phyloP scores from a whole-genome alignment of 305 asterid genomes.

The Fraxinus albicans region DNA sequence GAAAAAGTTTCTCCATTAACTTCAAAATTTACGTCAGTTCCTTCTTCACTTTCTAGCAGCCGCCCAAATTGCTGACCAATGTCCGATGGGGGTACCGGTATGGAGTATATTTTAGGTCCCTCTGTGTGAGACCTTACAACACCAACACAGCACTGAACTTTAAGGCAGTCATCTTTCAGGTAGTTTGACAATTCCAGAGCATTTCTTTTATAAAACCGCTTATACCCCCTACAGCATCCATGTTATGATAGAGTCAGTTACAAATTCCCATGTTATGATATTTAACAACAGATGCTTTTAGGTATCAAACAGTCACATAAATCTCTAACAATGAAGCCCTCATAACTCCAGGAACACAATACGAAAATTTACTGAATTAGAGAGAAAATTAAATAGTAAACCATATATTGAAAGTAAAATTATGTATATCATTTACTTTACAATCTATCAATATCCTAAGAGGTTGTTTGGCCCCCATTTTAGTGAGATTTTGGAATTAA shows the following conservation, averaged over 20 bases:
- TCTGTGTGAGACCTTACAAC: conserved; percentile 83
- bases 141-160: conserved; percentile 89
- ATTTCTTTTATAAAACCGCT: conserved; percentile 73
- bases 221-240: conserved; percentile 78
- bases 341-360: background rate
- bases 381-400: background rate
- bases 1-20: conserved; percentile 73
- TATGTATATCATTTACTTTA: background rate
- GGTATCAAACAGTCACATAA: background rate
- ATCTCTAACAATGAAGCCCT: conserved; percentile 13
- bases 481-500: too few species aligned
- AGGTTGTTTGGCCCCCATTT: too few species aligned
- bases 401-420: background rate
- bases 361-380: background rate
- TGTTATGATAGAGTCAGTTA: background rate
- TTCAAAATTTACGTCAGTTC: conserved; percentile 69
- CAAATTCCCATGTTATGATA: background rate
- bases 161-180: conserved; percentile 83
- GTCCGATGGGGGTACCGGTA: conserved; percentile 74
- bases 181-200: conserved; percentile 79
- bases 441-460: background rate
- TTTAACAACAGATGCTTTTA: background rate
- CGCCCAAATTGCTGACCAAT: conserved; percentile 86
- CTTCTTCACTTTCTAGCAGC: conserved; percentile 75
- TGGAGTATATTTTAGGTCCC: conserved; percentile 82